Evolutionary conservation across 2,329 filamentous ascomycete species (phyloP).

Genomic region (Biscogniauxia sp.): DNA sequence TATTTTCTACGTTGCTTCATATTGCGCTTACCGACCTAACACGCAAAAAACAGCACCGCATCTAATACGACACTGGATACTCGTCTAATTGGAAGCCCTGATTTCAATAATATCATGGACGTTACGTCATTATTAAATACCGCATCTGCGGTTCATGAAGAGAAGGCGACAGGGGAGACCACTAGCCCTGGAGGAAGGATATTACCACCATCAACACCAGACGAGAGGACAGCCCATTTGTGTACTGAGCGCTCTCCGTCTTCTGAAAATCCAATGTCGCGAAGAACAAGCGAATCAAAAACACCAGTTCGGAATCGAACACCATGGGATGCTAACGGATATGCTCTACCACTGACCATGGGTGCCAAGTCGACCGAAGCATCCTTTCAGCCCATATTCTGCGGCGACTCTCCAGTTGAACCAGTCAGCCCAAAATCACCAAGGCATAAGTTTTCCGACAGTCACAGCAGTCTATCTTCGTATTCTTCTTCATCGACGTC

Average conservation of each 20-base stretch:
- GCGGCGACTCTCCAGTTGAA: slow-evolving; percentile 25
- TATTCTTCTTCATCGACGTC: slow-evolving; percentile 47
- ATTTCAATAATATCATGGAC: slow-evolving; percentile 35
- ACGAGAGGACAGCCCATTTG: slow-evolving; percentile 21
- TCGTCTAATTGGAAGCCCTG: slow-evolving; percentile 3
- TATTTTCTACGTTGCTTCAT: neutral
- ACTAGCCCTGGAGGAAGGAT: slow-evolving; percentile 18
- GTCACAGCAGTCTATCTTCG: slow-evolving; percentile 51
- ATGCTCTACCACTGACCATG: slow-evolving; percentile 43
- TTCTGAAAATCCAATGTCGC: slow-evolving; percentile 20
- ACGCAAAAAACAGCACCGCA: neutral
- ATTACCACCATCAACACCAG: slow-evolving; percentile 25
- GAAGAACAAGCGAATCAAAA: slow-evolving; percentile 30
- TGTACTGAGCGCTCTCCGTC: slow-evolving; percentile 30
- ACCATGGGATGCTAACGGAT: slow-evolving; percentile 52
- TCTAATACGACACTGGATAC: neutral
- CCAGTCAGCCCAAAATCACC: slow-evolving; percentile 35
- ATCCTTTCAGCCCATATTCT: slow-evolving; percentile 20
- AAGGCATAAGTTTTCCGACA: slow-evolving; percentile 48
- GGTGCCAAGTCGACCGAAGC: slow-evolving; percentile 36
- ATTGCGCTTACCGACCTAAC: neutral
- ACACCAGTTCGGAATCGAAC: slow-evolving; percentile 38
- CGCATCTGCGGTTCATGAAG: slow-evolving; percentile 25
- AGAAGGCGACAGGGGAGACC: slow-evolving; percentile 14
- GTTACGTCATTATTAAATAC: slow-evolving; percentile 42